Evolutionary conservation across 495 filamentous ascomycete species (phyloP).

Genomic region (Cercophora scortea): DNA sequence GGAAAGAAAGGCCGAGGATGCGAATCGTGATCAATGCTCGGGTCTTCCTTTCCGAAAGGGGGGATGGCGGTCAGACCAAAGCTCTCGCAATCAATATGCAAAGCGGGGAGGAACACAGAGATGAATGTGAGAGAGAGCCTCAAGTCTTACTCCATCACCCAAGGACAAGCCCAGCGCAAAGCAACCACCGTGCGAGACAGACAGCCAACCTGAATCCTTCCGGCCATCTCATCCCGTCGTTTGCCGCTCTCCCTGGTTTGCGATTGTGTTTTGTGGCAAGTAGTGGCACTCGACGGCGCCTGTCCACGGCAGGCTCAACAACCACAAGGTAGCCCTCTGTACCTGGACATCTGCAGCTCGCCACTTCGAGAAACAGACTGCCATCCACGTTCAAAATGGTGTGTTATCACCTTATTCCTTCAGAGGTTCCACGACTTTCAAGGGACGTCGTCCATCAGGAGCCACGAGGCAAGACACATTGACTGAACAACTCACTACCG

Average conservation of each 20-base stretch:
- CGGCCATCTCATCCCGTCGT: neutral
- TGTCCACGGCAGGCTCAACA: neutral
- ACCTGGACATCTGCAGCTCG: neutral
- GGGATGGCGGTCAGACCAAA: neutral
- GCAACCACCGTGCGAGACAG: neutral
- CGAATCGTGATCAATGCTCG: neutral
- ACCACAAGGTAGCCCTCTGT: neutral
- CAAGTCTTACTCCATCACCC: too few relatives aligned
- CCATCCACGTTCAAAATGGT: neutral
- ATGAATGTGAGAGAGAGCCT: too few relatives aligned
- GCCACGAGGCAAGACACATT: too few relatives aligned
- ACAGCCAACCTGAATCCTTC: neutral
- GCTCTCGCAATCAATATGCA: neutral
- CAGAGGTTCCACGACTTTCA: too few relatives aligned
- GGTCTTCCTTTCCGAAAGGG: neutral
- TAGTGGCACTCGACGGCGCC: too few relatives aligned
- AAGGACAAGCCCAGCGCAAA: too few relatives aligned
- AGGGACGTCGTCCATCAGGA: too few relatives aligned
- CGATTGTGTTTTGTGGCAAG: neutral
- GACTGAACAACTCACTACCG: too few relatives aligned
- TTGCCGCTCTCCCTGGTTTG: neutral
- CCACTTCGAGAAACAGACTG: neutral
- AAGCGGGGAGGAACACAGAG: too few relatives aligned
- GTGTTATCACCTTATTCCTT: too few relatives aligned
- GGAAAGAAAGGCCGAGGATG: neutral